Conservation (phyloP, 2,329 filamentous ascomycete species). For the Dendryphion nanum region DNA sequence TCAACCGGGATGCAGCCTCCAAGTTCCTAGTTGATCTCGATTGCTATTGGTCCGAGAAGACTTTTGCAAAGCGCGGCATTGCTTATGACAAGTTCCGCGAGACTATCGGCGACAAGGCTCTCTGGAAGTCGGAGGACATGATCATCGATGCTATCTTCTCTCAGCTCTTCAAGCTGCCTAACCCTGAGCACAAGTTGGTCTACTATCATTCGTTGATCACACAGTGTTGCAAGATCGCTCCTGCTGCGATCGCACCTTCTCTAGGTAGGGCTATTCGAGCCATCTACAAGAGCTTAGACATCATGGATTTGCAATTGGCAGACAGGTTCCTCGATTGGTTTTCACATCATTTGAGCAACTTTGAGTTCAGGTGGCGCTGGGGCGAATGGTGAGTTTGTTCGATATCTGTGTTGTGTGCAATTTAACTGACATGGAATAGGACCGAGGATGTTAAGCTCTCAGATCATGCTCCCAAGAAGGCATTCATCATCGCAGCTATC, state of each 20-base stretch:
- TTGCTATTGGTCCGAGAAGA: conserved; percentile 86
- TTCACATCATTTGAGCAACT: conserved; percentile 95
- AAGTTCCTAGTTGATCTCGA: conserved; percentile 92
- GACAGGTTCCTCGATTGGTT: conserved; percentile 98
- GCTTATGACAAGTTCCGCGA: conserved; percentile 84
- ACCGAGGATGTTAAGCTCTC: conserved; percentile 78
- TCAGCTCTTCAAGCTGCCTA: conserved; percentile 84
- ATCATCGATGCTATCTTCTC: conserved; percentile 97
- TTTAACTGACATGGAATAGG: conserved; percentile 38
- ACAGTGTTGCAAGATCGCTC: conserved; percentile 92
- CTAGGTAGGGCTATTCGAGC: conserved; percentile 90
- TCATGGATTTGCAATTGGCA: conserved; percentile 81
- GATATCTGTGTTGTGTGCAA: not conserved
- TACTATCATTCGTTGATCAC: conserved; percentile 96
- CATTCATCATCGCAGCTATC: conserved; percentile 84
- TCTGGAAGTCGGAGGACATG: conserved; percentile 97
- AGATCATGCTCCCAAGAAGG: conserved; percentile 80
- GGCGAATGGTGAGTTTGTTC: conserved; percentile 71
- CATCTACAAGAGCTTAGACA: conserved; percentile 77
- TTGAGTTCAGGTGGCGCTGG: conserved; percentile 99
- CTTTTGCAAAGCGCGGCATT: conserved; percentile 90
- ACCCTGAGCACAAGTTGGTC: conserved; percentile 86
- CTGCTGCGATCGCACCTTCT: conserved; percentile 92
- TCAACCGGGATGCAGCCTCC: conserved; percentile 83
- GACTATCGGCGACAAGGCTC: conserved; percentile 63